These are phyloP conservation scores for Aciculosporium take DNA, from an alignment of 2,329 filamentous ascomycete genomes.

Conservation along the genomic window DNA sequence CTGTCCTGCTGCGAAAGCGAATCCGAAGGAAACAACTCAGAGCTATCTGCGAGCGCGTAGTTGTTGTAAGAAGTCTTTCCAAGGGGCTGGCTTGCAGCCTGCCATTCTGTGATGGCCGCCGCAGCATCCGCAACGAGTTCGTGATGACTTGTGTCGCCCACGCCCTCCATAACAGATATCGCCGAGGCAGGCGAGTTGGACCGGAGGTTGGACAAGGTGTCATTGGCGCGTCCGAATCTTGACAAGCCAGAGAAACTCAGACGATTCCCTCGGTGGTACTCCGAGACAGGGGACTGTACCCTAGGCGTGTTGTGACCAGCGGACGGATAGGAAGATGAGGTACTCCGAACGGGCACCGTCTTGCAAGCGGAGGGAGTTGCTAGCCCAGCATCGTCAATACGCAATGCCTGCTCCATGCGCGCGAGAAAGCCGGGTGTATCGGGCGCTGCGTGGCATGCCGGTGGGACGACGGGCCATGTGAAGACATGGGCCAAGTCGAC, in stretches of 20 bases:
- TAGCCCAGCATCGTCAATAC: background rate
- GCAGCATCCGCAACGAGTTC: slow-evolving; percentile 14
- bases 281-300: slow-evolving; percentile 16
- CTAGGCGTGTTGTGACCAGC: slow-evolving; percentile 10
- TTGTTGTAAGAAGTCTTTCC: slow-evolving; percentile 11
- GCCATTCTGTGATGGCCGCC: slow-evolving; percentile 14
- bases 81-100: slow-evolving; percentile 10
- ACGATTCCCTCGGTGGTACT: slow-evolving; percentile 8
- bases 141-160: slow-evolving; percentile 8
- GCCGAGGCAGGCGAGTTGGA: slow-evolving; percentile 14
- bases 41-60: slow-evolving; percentile 15
- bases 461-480: background rate
- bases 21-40: slow-evolving; percentile 13
- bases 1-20: slow-evolving; percentile 9
- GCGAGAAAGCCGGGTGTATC: slow-evolving; percentile 8
- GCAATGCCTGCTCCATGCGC: slow-evolving; percentile 9
- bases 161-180: slow-evolving; percentile 7
- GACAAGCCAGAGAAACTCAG: slow-evolving; percentile 17
- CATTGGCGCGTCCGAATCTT: slow-evolving; percentile 16
- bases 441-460: background rate
- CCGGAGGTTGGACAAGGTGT: slow-evolving; percentile 16
- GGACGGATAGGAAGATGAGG: slow-evolving; percentile 20
- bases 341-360: slow-evolving; percentile 10
- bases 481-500: background rate
- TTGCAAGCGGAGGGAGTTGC: background rate